Evolutionary conservation across 129 eudicot species (phyloP).

Genomic region (Rutidosis leptorrhynchoides): DNA sequence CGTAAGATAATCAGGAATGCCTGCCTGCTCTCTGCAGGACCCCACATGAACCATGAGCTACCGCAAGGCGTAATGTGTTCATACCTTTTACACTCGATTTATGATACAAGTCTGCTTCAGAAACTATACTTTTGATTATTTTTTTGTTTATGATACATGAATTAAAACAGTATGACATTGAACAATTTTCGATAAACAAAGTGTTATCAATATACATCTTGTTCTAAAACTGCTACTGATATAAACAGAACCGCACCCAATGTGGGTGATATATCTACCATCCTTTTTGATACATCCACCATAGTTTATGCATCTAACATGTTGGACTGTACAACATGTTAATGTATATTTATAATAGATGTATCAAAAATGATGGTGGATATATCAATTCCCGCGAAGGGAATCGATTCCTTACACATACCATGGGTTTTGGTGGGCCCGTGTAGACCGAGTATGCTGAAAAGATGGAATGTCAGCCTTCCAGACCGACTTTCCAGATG

Average conservation of each 20-base stretch:
- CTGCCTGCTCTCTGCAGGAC: constrained; percentile 10
- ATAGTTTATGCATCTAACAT: too few relatives aligned
- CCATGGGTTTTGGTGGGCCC: constrained; percentile 3
- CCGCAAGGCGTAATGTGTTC: neutral
- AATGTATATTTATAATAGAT: too few relatives aligned
- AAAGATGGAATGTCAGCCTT: constrained; percentile 16
- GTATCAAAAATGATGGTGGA: too few relatives aligned
- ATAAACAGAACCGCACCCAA: constrained; percentile 54
- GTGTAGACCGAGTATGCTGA: constrained; percentile 8
- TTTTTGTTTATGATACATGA: constrained; percentile 29
- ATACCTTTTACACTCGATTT: constrained; percentile 17
- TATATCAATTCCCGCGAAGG: too few relatives aligned
- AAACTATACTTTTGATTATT: constrained; percentile 14
- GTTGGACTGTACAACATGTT: too few relatives aligned
- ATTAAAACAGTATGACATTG: constrained; percentile 21
- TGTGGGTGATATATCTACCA: constrained; percentile 41
- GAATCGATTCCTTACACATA: too few relatives aligned
- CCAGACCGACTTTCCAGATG: constrained; percentile 12
- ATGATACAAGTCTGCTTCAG: neutral
- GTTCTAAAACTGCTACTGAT: constrained; percentile 49
- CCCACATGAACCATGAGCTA: constrained; percentile 9
- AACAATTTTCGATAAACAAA: constrained; percentile 11
- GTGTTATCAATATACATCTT: neutral
- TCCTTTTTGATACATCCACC: too few relatives aligned
- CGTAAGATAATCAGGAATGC: constrained; percentile 38